phyloP scores from a whole-genome alignment of 768 basidiomycete genomes.

The Amanita brunnescens region DNA sequence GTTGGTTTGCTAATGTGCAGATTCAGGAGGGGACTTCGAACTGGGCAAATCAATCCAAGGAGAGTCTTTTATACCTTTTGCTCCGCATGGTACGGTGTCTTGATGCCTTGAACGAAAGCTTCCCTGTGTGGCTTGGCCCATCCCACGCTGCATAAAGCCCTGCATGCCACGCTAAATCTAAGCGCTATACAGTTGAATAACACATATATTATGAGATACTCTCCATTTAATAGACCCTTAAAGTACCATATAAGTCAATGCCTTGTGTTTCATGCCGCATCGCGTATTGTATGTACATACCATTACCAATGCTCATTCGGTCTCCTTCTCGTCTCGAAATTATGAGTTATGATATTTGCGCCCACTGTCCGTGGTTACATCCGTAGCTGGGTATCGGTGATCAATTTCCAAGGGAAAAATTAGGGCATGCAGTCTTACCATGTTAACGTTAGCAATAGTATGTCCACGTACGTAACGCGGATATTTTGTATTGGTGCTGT shows the following conservation, averaged over 20 bases:
- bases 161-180: background rate
- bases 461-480: background rate
- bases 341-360: too few species aligned
- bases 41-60: background rate
- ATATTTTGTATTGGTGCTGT: background rate
- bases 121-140: background rate
- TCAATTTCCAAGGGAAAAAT: background rate
- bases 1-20: background rate
- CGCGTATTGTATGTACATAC: too few species aligned
- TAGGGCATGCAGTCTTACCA: background rate
- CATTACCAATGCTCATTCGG: too few species aligned
- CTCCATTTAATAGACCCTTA: too few species aligned
- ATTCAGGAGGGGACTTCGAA: background rate
- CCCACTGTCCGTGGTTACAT: too few species aligned
- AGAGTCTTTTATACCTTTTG: background rate
- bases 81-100: background rate
- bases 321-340: too few species aligned
- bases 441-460: too few species aligned
- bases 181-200: too few species aligned
- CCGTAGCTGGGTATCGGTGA: too few species aligned
- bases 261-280: too few species aligned
- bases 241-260: too few species aligned
- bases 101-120: background rate
- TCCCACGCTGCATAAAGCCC: background rate
- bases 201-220: too few species aligned